These are phyloP conservation scores for Fusarium zealandicum DNA, from an alignment of 2,329 filamentous ascomycete species.

Conservation along the genomic window DNA sequence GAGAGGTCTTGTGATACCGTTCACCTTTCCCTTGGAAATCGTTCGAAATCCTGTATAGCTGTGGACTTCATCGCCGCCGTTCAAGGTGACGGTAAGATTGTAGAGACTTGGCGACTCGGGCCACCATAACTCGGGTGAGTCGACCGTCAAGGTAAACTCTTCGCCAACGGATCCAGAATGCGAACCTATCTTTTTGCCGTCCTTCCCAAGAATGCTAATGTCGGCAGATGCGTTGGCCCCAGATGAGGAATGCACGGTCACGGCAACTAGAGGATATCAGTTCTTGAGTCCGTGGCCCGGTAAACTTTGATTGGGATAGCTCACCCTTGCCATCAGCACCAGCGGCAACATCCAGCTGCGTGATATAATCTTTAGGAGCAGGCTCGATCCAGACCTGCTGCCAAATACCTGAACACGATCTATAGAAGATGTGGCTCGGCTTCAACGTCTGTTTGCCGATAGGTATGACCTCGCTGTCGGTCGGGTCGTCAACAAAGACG, in stretches of 20 bases:
- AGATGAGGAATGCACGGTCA: conserved; percentile 6
- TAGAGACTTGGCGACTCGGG: conserved; percentile 69
- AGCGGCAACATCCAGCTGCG: conserved; percentile 65
- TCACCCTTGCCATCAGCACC: conserved; percentile 44
- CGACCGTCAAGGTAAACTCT: conserved; percentile 62
- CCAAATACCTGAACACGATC: conserved; percentile 77
- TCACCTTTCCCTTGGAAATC: conserved; percentile 61
- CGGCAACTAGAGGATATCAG: background rate
- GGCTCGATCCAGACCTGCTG: conserved; percentile 75
- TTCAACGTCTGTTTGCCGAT: conserved; percentile 69
- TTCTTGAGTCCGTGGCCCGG: too few relatives aligned
- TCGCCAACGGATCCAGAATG: conserved; percentile 49
- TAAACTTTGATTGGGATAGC: background rate
- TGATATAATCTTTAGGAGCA: conserved; percentile 64
- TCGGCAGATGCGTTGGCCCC: background rate
- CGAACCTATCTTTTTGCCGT: conserved; percentile 5
- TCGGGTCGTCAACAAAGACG: conserved; percentile 72
- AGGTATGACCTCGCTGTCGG: conserved; percentile 67
- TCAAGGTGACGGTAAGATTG: conserved; percentile 64
- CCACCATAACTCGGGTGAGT: conserved; percentile 68
- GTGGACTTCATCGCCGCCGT: conserved; percentile 56
- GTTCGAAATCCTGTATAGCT: conserved; percentile 77
- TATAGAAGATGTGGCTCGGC: conserved; percentile 73
- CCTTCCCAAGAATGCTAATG: background rate
- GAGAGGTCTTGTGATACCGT: conserved; percentile 66